Conservation (phyloP, 192 early-diverging fungal genomes). For the Coemansia guatemalensis region DNA sequence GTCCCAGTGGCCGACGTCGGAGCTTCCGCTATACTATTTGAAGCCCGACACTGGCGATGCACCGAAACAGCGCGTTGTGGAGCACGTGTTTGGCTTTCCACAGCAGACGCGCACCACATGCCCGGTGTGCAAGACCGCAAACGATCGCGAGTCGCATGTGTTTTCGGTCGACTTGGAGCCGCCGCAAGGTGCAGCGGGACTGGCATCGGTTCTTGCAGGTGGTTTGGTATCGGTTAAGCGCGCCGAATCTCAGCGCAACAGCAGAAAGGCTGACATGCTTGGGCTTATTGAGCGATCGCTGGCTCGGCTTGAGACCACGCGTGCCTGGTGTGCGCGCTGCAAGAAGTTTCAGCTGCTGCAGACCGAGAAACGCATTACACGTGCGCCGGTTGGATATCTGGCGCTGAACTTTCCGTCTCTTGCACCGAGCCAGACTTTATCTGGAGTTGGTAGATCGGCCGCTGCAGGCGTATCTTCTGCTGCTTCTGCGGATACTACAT, state of each 20-base stretch:
- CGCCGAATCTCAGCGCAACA: slow-evolving; percentile 24
- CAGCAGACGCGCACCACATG: slow-evolving; percentile 55
- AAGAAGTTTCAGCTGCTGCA: slow-evolving; percentile 78
- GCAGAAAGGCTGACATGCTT: slow-evolving; percentile 19
- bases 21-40: not conserved
- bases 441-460: not conserved
- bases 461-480: too few species aligned
- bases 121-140: slow-evolving; percentile 62
- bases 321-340: slow-evolving; percentile 85
- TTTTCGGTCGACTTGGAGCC: slow-evolving; percentile 86
- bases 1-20: slow-evolving; percentile 27
- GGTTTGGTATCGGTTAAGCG: slow-evolving; percentile 40
- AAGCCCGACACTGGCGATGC: not conserved
- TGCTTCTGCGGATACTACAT: too few species aligned
- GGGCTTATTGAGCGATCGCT: slow-evolving; percentile 24
- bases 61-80: slow-evolving; percentile 22
- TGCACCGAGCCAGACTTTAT: not conserved
- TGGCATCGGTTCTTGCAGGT: slow-evolving; percentile 44
- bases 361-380: slow-evolving; percentile 67
- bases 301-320: slow-evolving; percentile 27
- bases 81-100: slow-evolving; percentile 32
- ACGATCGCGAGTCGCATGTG: slow-evolving; percentile 63
- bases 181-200: slow-evolving; percentile 52
- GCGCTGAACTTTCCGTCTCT: slow-evolving; percentile 74
- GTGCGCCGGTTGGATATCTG: slow-evolving; percentile 66